A percentile compares a stretch with the other conserved stretches of the same genome.
Conservation (phyloP, 2,329 filamentous ascomycete genomes). For the Grosmannia huntii region DNA sequence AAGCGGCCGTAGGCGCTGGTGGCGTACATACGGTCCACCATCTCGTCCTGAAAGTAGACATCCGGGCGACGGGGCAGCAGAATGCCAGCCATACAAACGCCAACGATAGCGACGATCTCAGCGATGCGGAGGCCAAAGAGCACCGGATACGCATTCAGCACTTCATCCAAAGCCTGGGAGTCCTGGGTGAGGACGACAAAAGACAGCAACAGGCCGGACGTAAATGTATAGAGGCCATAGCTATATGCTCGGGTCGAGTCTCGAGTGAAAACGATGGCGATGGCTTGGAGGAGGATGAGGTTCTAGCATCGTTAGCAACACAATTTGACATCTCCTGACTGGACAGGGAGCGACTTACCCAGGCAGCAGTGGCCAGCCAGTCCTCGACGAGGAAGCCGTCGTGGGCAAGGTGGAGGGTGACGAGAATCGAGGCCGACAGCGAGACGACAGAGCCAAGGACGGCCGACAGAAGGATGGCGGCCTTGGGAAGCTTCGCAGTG, state of each 20-base stretch:
- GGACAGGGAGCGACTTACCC: constrained; percentile 37
- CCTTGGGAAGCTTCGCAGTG: constrained; percentile 46
- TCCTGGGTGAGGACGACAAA: constrained; percentile 32
- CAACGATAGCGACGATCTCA: constrained; percentile 32
- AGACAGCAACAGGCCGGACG: constrained; percentile 33
- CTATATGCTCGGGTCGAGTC: constrained; percentile 38
- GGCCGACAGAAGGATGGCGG: constrained; percentile 39
- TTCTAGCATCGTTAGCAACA: constrained; percentile 22
- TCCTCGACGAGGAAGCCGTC: constrained; percentile 35
- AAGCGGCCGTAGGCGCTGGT: constrained; percentile 46
- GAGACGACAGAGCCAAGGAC: constrained; percentile 41
- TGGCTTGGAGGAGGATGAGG: constrained; percentile 38
- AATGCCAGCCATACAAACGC: constrained; percentile 34
- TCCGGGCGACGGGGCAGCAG: constrained; percentile 54
- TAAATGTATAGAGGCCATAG: constrained; percentile 37
- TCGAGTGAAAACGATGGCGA: constrained; percentile 34
- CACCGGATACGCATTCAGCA: constrained; percentile 19
- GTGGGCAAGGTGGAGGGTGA: constrained; percentile 24
- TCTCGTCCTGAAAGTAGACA: constrained; percentile 44
- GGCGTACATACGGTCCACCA: constrained; percentile 52
- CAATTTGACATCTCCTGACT: not conserved
- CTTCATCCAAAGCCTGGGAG: constrained; percentile 22
- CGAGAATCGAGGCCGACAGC: constrained; percentile 41
- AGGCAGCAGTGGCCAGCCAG: constrained; percentile 47
- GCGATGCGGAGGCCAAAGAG: constrained; percentile 33